These are phyloP conservation scores for Alliaria petiolata DNA, from an alignment of 345 rosid species.

Conservation along the genomic window DNA sequence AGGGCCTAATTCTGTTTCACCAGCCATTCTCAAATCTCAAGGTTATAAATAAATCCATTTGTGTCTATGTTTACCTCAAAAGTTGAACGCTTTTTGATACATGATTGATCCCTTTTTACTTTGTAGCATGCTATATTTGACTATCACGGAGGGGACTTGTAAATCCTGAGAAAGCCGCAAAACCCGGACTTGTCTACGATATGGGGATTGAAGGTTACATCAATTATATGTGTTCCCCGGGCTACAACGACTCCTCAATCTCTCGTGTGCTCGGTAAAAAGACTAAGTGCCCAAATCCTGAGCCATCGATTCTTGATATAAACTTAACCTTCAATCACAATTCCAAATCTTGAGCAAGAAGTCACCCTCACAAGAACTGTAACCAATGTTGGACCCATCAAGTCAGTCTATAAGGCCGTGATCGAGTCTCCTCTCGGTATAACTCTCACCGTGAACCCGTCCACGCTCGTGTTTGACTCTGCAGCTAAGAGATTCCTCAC, in stretches of 20 bases:
- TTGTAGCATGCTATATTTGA: constrained; percentile 51
- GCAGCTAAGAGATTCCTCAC: background rate
- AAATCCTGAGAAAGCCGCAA: constrained; percentile 47
- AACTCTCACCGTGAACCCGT: too few relatives aligned
- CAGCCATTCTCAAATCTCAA: too few relatives aligned
- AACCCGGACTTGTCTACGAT: constrained; percentile 58
- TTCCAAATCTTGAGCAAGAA: constrained; percentile 18
- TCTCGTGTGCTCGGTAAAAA: constrained; percentile 27
- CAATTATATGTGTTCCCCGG: constrained; percentile 45
- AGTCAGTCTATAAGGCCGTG: constrained; percentile 12
- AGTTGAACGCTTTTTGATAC: background rate
- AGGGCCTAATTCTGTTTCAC: too few relatives aligned
- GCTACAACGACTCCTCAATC: constrained; percentile 41
- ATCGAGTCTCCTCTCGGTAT: constrained; percentile 23
- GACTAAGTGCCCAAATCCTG: constrained; percentile 20
- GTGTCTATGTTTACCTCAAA: too few relatives aligned
- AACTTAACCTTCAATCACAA: constrained; percentile 45
- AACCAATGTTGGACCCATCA: constrained; percentile 22
- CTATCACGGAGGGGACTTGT: constrained; percentile 59
- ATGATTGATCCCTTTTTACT: background rate
- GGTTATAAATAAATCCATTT: too few relatives aligned
- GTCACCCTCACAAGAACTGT: constrained; percentile 19
- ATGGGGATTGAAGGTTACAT: constrained; percentile 42
- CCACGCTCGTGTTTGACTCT: constrained; percentile 14
- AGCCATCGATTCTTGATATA: constrained; percentile 28